These are phyloP conservation scores for Suillus alpinus DNA, from an alignment of 768 basidiomycete genomes.

Conservation along the genomic window DNA sequence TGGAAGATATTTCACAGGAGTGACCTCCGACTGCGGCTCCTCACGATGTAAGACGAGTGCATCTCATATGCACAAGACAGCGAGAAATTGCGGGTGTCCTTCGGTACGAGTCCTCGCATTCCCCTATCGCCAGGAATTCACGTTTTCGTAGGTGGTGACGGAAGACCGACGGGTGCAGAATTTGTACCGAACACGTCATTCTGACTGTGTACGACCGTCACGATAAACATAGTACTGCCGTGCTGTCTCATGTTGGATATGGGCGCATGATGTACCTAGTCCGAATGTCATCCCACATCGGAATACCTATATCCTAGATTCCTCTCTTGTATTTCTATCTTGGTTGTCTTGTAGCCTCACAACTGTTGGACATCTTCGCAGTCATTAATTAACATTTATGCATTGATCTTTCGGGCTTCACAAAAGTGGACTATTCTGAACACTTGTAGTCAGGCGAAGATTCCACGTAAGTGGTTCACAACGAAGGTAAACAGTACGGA, in stretches of 20 bases:
- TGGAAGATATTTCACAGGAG: constrained; percentile 35
- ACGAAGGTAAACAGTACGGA: neutral
- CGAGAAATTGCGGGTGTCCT: constrained; percentile 31
- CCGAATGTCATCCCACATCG: neutral
- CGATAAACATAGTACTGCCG: constrained; percentile 7
- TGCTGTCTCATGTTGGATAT: constrained; percentile 4
- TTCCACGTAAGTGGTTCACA: neutral
- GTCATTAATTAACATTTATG: constrained; percentile 1
- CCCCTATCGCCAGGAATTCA: constrained; percentile 15
- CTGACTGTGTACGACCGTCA: constrained; percentile 29
- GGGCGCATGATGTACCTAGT: neutral
- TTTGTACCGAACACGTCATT: constrained; percentile 32
- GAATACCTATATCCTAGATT: constrained; percentile 19
- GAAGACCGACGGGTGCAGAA: constrained; percentile 36
- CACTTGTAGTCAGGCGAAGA: neutral
- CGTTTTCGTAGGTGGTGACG: constrained; percentile 27
- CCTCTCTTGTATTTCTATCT: neutral
- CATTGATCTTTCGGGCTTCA: neutral
- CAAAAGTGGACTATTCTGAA: neutral
- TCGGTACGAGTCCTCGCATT: constrained; percentile 17
- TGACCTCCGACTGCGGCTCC: constrained; percentile 29
- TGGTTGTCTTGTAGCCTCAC: neutral
- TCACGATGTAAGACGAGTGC: constrained; percentile 32
- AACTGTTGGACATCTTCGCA: neutral
- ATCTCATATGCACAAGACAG: constrained; percentile 34